Conservation (phyloP, 345 rosid species). For the Hibiscus tridactylites region DNA sequence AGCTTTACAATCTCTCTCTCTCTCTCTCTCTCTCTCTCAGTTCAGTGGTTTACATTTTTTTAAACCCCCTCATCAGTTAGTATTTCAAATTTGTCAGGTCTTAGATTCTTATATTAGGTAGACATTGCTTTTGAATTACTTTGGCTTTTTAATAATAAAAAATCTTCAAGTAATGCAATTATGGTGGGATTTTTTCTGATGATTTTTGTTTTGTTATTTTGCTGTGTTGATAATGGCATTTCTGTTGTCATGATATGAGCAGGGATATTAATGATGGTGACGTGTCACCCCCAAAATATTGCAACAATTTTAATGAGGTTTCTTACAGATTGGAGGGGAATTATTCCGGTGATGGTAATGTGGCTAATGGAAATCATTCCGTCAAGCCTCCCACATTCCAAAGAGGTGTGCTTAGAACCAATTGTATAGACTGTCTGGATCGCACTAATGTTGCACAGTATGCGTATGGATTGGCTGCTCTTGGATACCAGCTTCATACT, state of each 20-base stretch:
- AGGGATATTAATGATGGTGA: conserved; percentile 41
- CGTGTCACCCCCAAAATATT: conserved; percentile 26
- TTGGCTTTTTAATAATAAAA: not conserved
- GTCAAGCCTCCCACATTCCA: conserved; percentile 55
- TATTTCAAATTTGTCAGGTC: not conserved
- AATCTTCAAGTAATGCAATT: not conserved
- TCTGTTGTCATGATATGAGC: conserved; percentile 21
- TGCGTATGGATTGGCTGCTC: conserved; percentile 91
- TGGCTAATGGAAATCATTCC: conserved; percentile 43
- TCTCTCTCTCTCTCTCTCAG: not conserved
- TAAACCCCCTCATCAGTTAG: not conserved
- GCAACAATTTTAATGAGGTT: conserved; percentile 38
- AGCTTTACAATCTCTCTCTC: conserved; percentile 16
- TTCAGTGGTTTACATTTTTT: not conserved
- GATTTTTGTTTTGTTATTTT: not conserved
- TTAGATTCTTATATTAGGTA: not conserved
- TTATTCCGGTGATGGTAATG: conserved; percentile 24
- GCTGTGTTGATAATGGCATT: conserved; percentile 3
- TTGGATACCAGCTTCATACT: conserved; percentile 81
- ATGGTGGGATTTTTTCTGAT: not conserved
- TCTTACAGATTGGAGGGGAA: conserved; percentile 35
- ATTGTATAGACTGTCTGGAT: conserved; percentile 96
- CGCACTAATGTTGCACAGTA: conserved; percentile 97
- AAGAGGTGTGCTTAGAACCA: conserved; percentile 85
- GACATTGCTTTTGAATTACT: conserved; percentile 1